phyloP scores from a whole-genome alignment of 306 rosid genomes.

The Ziziphus jujuba region DNA sequence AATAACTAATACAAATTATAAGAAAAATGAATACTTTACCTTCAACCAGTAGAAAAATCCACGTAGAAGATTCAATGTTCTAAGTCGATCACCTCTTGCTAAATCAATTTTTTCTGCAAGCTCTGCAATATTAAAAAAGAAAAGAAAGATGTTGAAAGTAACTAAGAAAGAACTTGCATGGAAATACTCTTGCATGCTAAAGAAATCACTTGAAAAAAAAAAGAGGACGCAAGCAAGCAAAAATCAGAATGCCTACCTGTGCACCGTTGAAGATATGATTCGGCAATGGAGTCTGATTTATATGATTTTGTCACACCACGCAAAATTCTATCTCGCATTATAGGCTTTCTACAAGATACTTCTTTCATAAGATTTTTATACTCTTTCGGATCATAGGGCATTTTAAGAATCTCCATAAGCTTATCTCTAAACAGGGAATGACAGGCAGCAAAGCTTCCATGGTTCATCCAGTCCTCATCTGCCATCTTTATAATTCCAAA shows the following conservation, averaged over 20 bases:
- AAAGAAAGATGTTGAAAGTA: neutral
- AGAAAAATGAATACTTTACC: constrained; percentile 39
- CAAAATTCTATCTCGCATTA: constrained; percentile 24
- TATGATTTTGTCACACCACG: constrained; percentile 35
- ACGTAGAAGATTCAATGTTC: constrained; percentile 59
- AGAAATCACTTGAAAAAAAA: neutral
- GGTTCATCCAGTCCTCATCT: constrained; percentile 6
- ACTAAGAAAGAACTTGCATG: too few species aligned
- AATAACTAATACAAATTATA: neutral
- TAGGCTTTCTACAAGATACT: constrained; percentile 20
- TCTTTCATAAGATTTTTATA: constrained; percentile 4
- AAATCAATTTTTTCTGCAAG: constrained; percentile 29
- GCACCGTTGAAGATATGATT: constrained; percentile 54
- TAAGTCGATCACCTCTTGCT: constrained; percentile 32
- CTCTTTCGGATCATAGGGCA: constrained; percentile 54
- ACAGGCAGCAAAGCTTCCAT: constrained; percentile 11
- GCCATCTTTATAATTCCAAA: constrained; percentile 32
- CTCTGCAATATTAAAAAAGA: constrained; percentile 47
- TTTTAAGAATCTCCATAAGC: constrained; percentile 53
- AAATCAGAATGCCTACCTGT: constrained; percentile 46
- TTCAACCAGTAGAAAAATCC: constrained; percentile 75
- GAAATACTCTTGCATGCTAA: too few species aligned
- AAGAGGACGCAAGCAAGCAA: constrained; percentile 11
- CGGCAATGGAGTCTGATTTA: neutral
- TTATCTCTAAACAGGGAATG: constrained; percentile 45